phyloP scores from a whole-genome alignment of 1,284 basidiomycete genomes.

The Austroboletus rostrupii region DNA sequence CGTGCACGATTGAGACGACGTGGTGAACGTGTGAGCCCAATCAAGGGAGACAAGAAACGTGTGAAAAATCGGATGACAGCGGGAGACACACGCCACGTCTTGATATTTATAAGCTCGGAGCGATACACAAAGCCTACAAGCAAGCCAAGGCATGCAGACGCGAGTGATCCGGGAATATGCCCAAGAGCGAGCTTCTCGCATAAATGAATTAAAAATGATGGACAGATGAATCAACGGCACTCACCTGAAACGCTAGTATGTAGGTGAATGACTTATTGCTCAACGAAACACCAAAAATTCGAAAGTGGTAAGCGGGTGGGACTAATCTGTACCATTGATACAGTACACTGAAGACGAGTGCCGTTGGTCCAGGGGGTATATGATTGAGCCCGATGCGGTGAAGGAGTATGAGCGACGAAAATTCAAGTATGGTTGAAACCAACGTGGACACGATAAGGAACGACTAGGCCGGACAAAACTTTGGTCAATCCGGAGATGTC shows the following conservation, averaged over 20 bases:
- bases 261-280: constrained; percentile 75
- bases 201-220: constrained; percentile 5
- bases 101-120: constrained; percentile 72
- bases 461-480: constrained; percentile 46
- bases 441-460: constrained; percentile 65
- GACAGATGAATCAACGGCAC: constrained; percentile 5
- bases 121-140: constrained; percentile 74
- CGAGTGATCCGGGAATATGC: constrained; percentile 60
- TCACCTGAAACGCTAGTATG: constrained; percentile 63
- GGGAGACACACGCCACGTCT: constrained; percentile 68
- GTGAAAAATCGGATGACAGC: constrained; percentile 48
- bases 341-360: constrained; percentile 68
- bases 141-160: constrained; percentile 61
- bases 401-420: constrained; percentile 58
- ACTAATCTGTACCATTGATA: constrained; percentile 80
- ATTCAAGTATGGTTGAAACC: constrained; percentile 66
- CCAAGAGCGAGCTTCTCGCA: constrained; percentile 59
- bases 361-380: constrained; percentile 73
- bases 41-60: constrained; percentile 55
- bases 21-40: constrained; percentile 57
- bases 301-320: constrained; percentile 72
- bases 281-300: constrained; percentile 69
- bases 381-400: constrained; percentile 64
- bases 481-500: constrained; percentile 1
- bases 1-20: constrained; percentile 54